phyloP scores from a whole-genome alignment of 2,329 filamentous ascomycete genomes.

The Sporothrix pallida region DNA sequence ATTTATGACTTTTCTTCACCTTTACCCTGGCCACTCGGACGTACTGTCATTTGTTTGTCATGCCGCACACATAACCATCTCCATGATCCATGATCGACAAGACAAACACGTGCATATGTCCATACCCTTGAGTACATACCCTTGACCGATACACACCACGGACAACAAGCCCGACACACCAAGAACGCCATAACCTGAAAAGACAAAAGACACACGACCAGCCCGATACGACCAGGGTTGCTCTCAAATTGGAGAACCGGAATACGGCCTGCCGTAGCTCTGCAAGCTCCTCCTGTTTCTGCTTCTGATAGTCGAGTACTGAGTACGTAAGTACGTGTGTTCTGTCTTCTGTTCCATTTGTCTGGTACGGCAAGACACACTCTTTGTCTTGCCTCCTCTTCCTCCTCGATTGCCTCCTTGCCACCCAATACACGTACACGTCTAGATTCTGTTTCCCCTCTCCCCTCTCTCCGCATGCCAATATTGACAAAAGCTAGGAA shows the following conservation, averaged over 20 bases:
- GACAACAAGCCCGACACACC: no score
- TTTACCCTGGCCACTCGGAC: background rate
- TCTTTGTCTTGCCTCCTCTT: background rate
- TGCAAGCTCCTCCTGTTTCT: background rate
- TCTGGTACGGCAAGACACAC: background rate
- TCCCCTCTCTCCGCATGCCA: background rate
- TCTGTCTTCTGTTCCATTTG: background rate
- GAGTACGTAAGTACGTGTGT: background rate
- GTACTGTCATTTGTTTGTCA: conserved; percentile 8
- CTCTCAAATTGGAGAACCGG: background rate
- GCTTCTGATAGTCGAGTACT: background rate
- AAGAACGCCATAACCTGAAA: background rate
- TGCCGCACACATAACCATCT: background rate
- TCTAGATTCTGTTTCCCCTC: background rate
- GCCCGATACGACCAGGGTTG: background rate
- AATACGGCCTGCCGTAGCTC: background rate
- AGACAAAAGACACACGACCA: conserved; percentile 4
- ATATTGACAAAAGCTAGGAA: conserved; percentile 30
- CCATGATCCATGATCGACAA: background rate
- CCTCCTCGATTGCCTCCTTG: background rate
- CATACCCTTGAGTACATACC: background rate
- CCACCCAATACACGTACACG: background rate
- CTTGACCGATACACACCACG: conserved; percentile 2
- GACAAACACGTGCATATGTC: background rate
- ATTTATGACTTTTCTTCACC: background rate